These are phyloP conservation scores for Suillus cothurnatus DNA, from an alignment of 768 basidiomycete genomes.

Conservation along the genomic window DNA sequence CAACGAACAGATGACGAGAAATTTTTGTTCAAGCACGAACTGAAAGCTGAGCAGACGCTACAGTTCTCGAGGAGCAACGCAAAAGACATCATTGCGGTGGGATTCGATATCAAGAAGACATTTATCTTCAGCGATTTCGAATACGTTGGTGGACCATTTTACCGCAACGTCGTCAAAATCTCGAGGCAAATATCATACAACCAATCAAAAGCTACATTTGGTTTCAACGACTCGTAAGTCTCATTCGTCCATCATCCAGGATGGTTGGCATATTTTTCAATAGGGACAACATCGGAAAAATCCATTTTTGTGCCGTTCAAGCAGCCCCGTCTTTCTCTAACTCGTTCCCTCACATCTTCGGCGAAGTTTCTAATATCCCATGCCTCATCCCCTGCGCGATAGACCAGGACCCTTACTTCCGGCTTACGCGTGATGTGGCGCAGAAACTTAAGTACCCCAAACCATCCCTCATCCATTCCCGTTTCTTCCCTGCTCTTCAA, in stretches of 20 bases:
- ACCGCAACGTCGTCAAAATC: conserved; percentile 90
- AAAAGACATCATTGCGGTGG: conserved; percentile 96
- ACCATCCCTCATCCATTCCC: conserved; percentile 88
- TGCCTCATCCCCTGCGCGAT: conserved; percentile 98
- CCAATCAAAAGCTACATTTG: conserved; percentile 94
- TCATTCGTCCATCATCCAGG: neutral
- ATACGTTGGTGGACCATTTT: conserved; percentile 90
- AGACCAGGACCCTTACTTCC: conserved; percentile 98
- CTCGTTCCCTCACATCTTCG: conserved; percentile 98
- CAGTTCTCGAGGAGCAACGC: conserved; percentile 84
- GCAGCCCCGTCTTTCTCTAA: conserved; percentile 97
- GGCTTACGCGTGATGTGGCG: conserved; percentile 94
- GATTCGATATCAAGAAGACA: conserved; percentile 88
- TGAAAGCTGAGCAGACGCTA: conserved; percentile 87
- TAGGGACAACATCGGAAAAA: conserved; percentile 98
- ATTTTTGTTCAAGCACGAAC: conserved; percentile 95
- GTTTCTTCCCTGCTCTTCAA: conserved; percentile 98
- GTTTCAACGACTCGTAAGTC: conserved; percentile 92
- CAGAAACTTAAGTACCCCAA: conserved; percentile 95
- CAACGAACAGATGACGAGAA: conserved; percentile 88
- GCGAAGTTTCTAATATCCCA: conserved; percentile 77
- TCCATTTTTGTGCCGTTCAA: conserved; percentile 95
- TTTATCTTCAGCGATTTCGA: conserved; percentile 96
- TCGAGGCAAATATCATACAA: conserved; percentile 92
- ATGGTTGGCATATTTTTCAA: conserved; percentile 4